Evolutionary conservation across 2,329 filamentous ascomycete species (phyloP).

Genomic region (Pseudopyricularia cyperi): DNA sequence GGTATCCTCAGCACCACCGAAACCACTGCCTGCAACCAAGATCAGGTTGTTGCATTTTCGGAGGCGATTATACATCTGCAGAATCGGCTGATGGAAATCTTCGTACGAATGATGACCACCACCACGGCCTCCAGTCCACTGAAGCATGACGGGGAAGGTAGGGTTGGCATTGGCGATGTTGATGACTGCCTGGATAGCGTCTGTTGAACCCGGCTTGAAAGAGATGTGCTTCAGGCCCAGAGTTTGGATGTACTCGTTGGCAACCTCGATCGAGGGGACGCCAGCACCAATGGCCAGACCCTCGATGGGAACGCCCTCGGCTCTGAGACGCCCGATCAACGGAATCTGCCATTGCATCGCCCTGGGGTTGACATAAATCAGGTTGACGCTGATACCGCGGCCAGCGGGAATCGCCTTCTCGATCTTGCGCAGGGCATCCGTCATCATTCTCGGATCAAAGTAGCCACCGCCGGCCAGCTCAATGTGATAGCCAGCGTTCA

Average conservation of each 20-base stretch:
- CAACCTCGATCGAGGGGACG: slow-evolving; percentile 86
- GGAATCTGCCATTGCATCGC: slow-evolving; percentile 92
- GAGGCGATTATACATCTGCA: slow-evolving; percentile 84
- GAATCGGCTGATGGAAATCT: slow-evolving; percentile 85
- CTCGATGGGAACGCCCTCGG: slow-evolving; percentile 81
- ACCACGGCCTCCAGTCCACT: slow-evolving; percentile 91
- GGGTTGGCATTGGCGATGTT: slow-evolving; percentile 93
- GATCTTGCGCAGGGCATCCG: slow-evolving; percentile 69
- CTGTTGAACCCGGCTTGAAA: slow-evolving; percentile 85
- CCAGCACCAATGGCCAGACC: slow-evolving; percentile 87
- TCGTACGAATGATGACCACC: slow-evolving; percentile 92
- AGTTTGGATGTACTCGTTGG: slow-evolving; percentile 87
- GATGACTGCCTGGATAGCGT: slow-evolving; percentile 79
- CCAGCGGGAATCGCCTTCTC: slow-evolving; percentile 73
- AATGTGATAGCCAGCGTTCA: slow-evolving; percentile 91
- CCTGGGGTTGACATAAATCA: slow-evolving; percentile 82
- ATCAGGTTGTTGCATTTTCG: slow-evolving; percentile 78
- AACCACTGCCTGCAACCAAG: slow-evolving; percentile 80
- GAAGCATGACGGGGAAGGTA: slow-evolving; percentile 79
- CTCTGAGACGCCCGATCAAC: slow-evolving; percentile 63
- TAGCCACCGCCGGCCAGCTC: slow-evolving; percentile 85
- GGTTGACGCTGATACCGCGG: slow-evolving; percentile 76
- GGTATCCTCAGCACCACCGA: slow-evolving; percentile 79
- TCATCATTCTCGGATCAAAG: slow-evolving; percentile 73
- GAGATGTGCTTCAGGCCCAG: slow-evolving; percentile 84